A percentile compares a stretch with the other conserved stretches of the same genome.
Conservation (phyloP, 345 rosid species). For the Tarenaya hassleriana region DNA sequence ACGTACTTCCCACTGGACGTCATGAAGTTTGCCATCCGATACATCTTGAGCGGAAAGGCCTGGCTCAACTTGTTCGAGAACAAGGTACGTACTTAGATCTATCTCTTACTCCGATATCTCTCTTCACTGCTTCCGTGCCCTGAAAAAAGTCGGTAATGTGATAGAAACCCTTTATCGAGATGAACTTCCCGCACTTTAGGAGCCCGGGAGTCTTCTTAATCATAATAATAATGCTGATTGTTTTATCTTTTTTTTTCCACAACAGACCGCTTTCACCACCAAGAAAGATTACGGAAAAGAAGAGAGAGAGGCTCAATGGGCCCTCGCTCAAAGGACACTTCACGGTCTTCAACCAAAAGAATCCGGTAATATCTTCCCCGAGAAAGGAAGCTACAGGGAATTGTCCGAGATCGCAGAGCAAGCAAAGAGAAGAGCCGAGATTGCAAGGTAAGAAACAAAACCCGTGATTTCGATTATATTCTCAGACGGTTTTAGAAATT, state of each 20-base stretch:
- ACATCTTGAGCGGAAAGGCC: slow-evolving; percentile 78
- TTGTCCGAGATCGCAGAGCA: slow-evolving; percentile 93
- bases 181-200: too few species aligned
- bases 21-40: slow-evolving; percentile 72
- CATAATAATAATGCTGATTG: not conserved
- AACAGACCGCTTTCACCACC: slow-evolving; percentile 75
- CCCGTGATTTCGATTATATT: too few species aligned
- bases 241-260: too few species aligned
- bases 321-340: slow-evolving; percentile 69
- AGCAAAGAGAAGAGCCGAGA: slow-evolving; percentile 95
- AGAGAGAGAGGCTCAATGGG: slow-evolving; percentile 95
- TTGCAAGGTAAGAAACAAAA: slow-evolving; percentile 76
- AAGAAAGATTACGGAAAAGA: slow-evolving; percentile 82
- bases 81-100: slow-evolving; percentile 38
- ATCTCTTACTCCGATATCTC: too few species aligned
- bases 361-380: slow-evolving; percentile 38
- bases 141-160: too few species aligned
- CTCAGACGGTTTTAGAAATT: too few species aligned
- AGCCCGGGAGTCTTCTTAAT: too few species aligned
- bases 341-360: slow-evolving; percentile 82
- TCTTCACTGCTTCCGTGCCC: too few species aligned
- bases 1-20: slow-evolving; percentile 70
- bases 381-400: slow-evolving; percentile 62
- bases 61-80: slow-evolving; percentile 72
- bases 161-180: too few species aligned